phyloP scores from a whole-genome alignment of 495 filamentous ascomycete genomes.

The Glarea lozoyensis region DNA sequence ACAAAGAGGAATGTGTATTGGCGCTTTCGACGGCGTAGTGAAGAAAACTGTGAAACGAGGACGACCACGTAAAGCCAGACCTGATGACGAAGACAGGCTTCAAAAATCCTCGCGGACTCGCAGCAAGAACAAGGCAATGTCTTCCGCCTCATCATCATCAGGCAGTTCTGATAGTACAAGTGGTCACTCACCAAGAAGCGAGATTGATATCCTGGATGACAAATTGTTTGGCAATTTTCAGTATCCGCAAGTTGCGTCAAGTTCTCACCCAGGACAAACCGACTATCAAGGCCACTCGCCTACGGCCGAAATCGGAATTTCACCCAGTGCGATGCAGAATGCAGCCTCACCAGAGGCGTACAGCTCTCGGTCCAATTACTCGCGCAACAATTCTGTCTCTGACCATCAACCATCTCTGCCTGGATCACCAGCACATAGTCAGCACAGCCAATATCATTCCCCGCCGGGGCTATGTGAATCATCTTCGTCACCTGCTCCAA shows the following conservation, averaged over 20 bases:
- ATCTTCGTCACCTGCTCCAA: slow-evolving; percentile 35
- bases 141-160: slow-evolving; percentile 38
- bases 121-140: slow-evolving; percentile 38
- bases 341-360: slow-evolving; percentile 28
- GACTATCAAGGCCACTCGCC: slow-evolving; percentile 18
- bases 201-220: slow-evolving; percentile 36
- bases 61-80: slow-evolving; percentile 53
- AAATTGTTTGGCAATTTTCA: slow-evolving; percentile 32
- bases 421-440: slow-evolving; percentile 37
- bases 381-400: slow-evolving; percentile 17
- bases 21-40: slow-evolving; percentile 76
- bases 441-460: slow-evolving; percentile 17
- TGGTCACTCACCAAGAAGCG: slow-evolving; percentile 34
- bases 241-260: slow-evolving; percentile 19
- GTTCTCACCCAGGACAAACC: neutral
- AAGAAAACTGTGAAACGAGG: slow-evolving; percentile 62
- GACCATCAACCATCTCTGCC: slow-evolving; percentile 27
- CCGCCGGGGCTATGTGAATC: slow-evolving; percentile 39
- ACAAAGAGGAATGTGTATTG: slow-evolving; percentile 90
- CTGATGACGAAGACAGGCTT: slow-evolving; percentile 56
- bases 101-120: slow-evolving; percentile 50
- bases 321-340: slow-evolving; percentile 17
- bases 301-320: slow-evolving; percentile 17
- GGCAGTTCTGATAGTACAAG: slow-evolving; percentile 34
- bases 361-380: slow-evolving; percentile 26